A percentile compares a stretch with the other conserved stretches of the same genome.
phyloP scores from a whole-genome alignment of 2,329 filamentous ascomycete species.

The Whalleya microplaca region DNA sequence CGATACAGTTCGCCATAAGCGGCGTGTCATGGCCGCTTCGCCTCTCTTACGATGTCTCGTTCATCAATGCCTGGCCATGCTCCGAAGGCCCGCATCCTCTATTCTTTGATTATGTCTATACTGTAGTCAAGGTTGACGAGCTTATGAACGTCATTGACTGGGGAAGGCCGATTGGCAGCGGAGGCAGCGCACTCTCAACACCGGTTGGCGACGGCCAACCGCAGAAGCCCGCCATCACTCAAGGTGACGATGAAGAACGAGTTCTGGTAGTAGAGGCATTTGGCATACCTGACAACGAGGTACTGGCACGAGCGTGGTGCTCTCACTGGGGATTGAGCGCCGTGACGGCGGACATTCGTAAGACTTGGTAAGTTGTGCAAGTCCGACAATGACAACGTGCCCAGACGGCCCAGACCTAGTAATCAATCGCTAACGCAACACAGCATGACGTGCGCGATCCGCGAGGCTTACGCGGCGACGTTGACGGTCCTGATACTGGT shows the following conservation, averaged over 20 bases:
- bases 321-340: conserved; percentile 75
- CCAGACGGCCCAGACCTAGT: background rate
- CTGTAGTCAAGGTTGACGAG: conserved; percentile 63
- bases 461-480: conserved; percentile 75
- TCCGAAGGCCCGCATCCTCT: conserved; percentile 67
- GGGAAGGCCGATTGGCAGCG: conserved; percentile 48
- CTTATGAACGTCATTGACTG: conserved; percentile 69
- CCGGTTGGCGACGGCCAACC: conserved; percentile 27
- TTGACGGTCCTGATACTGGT: conserved; percentile 73
- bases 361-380: conserved; percentile 61
- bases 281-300: conserved; percentile 75
- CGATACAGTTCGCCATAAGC: conserved; percentile 66
- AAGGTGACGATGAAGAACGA: conserved; percentile 60
- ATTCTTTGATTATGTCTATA: conserved; percentile 72
- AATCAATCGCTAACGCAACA: conserved; percentile 21
- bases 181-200: conserved; percentile 28
- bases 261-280: conserved; percentile 75
- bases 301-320: conserved; percentile 77
- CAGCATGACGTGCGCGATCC: conserved; percentile 73
- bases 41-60: conserved; percentile 67
- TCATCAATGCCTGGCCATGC: conserved; percentile 68
- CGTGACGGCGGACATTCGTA: conserved; percentile 68
- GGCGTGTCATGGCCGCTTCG: conserved; percentile 66
- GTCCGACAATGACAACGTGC: conserved; percentile 11
- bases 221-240: conserved; percentile 24